Evolutionary conservation across 2,329 filamentous ascomycete species (phyloP).

Genomic region (Beauveria pseudobassiana): DNA sequence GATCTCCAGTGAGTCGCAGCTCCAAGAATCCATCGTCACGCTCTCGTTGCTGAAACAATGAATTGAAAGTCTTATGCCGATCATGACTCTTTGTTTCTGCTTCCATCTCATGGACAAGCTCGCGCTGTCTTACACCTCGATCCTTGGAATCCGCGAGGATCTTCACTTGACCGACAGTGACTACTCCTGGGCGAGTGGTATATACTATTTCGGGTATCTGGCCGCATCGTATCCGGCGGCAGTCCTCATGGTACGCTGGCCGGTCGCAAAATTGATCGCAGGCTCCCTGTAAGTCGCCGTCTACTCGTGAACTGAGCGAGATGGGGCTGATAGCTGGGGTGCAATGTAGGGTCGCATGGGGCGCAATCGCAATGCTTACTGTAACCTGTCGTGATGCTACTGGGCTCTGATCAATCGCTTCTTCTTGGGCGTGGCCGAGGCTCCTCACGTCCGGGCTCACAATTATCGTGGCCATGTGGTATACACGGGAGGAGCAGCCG

Average conservation of each 20-base stretch:
- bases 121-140: background rate
- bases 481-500: conserved; percentile 23
- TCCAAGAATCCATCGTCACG: background rate
- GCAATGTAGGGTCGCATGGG: background rate
- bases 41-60: background rate
- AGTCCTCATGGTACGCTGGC: background rate
- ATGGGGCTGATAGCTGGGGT: too few species aligned
- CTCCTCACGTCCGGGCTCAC: conserved; percentile 23
- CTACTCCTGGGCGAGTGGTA: background rate
- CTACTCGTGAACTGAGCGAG: too few species aligned
- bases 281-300: background rate
- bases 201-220: background rate
- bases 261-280: background rate
- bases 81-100: background rate
- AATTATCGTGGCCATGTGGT: conserved; percentile 28
- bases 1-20: background rate
- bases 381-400: conserved; percentile 11
- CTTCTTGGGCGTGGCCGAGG: conserved; percentile 25
- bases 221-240: background rate
- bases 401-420: conserved; percentile 24
- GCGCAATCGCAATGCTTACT: background rate
- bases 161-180: background rate
- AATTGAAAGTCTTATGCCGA: background rate
- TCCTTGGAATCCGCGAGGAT: background rate
- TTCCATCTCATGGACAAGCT: conserved; percentile 1